phyloP scores from a whole-genome alignment of 2,329 filamentous ascomycete species.

The Stemphylium vesicarium region DNA sequence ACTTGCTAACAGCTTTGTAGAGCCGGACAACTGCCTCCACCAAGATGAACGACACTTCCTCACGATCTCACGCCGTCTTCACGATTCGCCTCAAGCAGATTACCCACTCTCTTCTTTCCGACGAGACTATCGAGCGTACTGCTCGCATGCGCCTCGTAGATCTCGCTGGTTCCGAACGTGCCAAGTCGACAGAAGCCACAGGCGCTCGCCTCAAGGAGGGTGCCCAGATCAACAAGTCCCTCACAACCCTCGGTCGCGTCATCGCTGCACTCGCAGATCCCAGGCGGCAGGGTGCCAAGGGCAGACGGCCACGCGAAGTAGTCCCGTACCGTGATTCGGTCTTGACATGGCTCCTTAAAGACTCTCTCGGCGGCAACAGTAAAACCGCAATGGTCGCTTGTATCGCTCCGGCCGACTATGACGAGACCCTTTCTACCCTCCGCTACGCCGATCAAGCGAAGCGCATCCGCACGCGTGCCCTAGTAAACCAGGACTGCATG shows the following conservation, averaged over 20 bases:
- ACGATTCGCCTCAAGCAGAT: conserved; percentile 99
- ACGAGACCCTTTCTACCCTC: conserved; percentile 93
- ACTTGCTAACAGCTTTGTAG: conserved; percentile 21
- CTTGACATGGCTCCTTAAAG: conserved; percentile 86
- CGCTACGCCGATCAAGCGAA: conserved; percentile 98
- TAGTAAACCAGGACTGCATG: conserved; percentile 94
- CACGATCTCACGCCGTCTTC: conserved; percentile 95
- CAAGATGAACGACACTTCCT: conserved; percentile 99
- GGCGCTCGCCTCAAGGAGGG: conserved; percentile 90
- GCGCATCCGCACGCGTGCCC: conserved; percentile 90
- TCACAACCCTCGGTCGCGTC: conserved; percentile 92
- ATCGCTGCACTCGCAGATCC: conserved; percentile 86
- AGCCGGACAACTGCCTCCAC: conserved; percentile 91
- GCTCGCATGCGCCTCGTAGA: conserved; percentile 95
- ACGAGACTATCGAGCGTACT: conserved; percentile 94
- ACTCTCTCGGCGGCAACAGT: conserved; percentile 93
- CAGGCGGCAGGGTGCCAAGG: conserved; percentile 57
- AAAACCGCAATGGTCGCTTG: conserved; percentile 99
- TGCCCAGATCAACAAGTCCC: conserved; percentile 98
- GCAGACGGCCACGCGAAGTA: conserved; percentile 62
- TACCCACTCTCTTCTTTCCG: conserved; percentile 94
- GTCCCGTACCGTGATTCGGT: conserved; percentile 94
- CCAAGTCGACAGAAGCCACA: conserved; percentile 93
- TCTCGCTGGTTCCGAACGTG: conserved; percentile 90
- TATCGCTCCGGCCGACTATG: conserved; percentile 93